phyloP scores from a whole-genome alignment of 192 early-diverging fungal genomes.

The Kappamyces sp. region DNA sequence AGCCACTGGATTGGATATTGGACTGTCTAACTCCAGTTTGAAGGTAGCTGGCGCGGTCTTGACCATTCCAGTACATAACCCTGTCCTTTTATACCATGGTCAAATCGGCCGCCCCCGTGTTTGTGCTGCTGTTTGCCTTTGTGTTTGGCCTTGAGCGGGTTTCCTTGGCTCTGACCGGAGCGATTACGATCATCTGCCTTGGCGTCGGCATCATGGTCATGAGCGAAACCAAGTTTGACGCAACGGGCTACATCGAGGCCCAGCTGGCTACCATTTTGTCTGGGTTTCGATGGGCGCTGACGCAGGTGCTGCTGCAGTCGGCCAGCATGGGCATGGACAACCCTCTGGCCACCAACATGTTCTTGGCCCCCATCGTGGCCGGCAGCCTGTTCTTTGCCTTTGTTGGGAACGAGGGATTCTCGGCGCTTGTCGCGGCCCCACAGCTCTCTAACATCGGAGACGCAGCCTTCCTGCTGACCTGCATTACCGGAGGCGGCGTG shows the following conservation, averaged over 20 bases:
- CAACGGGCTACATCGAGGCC: conserved; percentile 68
- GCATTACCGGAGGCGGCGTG: conserved; percentile 70
- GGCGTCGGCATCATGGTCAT: conserved; percentile 87
- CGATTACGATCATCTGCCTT: conserved; percentile 71
- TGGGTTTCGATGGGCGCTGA: conserved; percentile 88
- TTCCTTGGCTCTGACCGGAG: conserved; percentile 59
- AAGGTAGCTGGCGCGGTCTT: conserved; percentile 33
- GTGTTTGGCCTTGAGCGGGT: conserved; percentile 78
- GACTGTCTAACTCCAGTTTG: conserved; percentile 79
- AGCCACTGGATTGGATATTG: conserved; percentile 85
- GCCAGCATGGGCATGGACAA: conserved; percentile 75
- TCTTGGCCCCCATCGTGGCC: conserved; percentile 75
- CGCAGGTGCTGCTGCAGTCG: conserved; percentile 72
- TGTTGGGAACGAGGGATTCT: conserved; percentile 55
- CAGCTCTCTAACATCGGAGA: conserved; percentile 40
- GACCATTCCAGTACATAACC: conserved; percentile 59
- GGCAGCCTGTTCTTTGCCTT: conserved; percentile 59
- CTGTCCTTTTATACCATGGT: conserved; percentile 86
- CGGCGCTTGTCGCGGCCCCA: conserved; percentile 26
- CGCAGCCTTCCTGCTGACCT: conserved; percentile 35
- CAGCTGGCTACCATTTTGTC: conserved; percentile 73
- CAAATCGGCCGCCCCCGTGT: conserved; percentile 49
- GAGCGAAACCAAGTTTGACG: conserved; percentile 73
- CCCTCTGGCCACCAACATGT: conserved; percentile 78
- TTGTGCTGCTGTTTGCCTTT: conserved; percentile 83